Evolutionary conservation across 164 flowering plant species (phyloP).

Genomic region (Stephania japonica): DNA sequence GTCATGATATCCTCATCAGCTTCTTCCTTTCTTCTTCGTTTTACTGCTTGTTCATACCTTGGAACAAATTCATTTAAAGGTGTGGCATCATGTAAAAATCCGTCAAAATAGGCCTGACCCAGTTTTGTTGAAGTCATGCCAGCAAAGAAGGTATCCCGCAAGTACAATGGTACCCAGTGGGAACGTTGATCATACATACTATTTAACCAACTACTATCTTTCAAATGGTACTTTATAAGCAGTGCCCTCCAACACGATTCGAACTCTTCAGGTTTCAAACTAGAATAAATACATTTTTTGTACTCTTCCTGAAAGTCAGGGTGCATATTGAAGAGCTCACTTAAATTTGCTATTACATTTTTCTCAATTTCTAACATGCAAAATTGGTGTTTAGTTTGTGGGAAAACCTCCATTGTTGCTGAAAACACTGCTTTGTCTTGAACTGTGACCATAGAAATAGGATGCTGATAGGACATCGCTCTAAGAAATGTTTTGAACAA

Average conservation of each 20-base stretch:
- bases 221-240: constrained; percentile 25
- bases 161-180: constrained; percentile 32
- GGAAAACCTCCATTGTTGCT: constrained; percentile 12
- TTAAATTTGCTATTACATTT: constrained; percentile 10
- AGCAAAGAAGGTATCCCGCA: constrained; percentile 29
- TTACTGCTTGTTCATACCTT: constrained; percentile 12
- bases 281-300: constrained; percentile 14
- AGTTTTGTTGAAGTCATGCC: constrained; percentile 29
- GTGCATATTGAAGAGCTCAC: constrained; percentile 11
- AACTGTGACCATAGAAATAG: constrained; percentile 13
- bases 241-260: constrained; percentile 25
- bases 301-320: constrained; percentile 14
- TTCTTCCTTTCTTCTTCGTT: constrained; percentile 14
- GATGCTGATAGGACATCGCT: constrained; percentile 17
- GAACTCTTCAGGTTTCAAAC: constrained; percentile 14
- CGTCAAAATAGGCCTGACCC: constrained; percentile 27
- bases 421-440: constrained; percentile 11
- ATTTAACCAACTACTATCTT: constrained; percentile 32
- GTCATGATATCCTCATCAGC: constrained; percentile 19
- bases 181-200: constrained; percentile 27
- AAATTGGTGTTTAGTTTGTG: constrained; percentile 13
- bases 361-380: constrained; percentile 18
- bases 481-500: constrained; percentile 15
- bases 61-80: constrained; percentile 25
- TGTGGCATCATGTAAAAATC: constrained; percentile 26